These are phyloP conservation scores for Arachnopeziza araneosa DNA, from an alignment of 2,329 filamentous ascomycete genomes.

Conservation along the genomic window DNA sequence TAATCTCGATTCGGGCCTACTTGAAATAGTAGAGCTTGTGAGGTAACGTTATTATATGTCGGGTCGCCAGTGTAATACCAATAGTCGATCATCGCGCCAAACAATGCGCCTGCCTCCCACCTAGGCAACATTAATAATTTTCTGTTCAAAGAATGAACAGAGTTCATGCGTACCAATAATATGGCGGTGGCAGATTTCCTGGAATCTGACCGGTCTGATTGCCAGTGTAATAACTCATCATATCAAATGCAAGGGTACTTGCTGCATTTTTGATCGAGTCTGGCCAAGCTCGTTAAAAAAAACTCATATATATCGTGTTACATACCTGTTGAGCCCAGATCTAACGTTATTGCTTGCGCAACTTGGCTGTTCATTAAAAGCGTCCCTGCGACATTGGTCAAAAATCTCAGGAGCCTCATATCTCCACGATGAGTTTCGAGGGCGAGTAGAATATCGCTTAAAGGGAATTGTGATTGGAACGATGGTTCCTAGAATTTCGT, in stretches of 20 bases:
- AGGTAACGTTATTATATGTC: slow-evolving; percentile 63
- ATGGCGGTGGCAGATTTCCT: slow-evolving; percentile 42
- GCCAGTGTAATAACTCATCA: slow-evolving; percentile 5
- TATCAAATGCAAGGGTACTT: neutral
- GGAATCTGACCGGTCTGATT: slow-evolving; percentile 39
- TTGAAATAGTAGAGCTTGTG: slow-evolving; percentile 67
- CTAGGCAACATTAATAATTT: slow-evolving; percentile 38
- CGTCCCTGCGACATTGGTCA: neutral
- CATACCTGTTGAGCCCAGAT: neutral
- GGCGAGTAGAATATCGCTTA: neutral
- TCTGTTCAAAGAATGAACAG: neutral
- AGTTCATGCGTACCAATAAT: slow-evolving; percentile 36
- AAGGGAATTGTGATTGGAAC: too few species aligned
- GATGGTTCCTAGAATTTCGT: too few species aligned
- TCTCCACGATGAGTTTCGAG: neutral
- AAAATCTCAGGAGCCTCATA: neutral
- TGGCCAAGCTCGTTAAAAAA: neutral
- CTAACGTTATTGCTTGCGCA: neutral
- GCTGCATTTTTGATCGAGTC: slow-evolving; percentile 7
- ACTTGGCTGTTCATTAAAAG: neutral
- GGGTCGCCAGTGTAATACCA: slow-evolving; percentile 77
- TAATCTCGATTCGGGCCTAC: slow-evolving; percentile 68
- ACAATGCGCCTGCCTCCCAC: slow-evolving; percentile 66
- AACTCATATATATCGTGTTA: neutral
- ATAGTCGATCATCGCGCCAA: slow-evolving; percentile 70